Evolutionary conservation across 2,329 filamentous ascomycete species (phyloP).

Genomic region (Nothophoma quercina): DNA sequence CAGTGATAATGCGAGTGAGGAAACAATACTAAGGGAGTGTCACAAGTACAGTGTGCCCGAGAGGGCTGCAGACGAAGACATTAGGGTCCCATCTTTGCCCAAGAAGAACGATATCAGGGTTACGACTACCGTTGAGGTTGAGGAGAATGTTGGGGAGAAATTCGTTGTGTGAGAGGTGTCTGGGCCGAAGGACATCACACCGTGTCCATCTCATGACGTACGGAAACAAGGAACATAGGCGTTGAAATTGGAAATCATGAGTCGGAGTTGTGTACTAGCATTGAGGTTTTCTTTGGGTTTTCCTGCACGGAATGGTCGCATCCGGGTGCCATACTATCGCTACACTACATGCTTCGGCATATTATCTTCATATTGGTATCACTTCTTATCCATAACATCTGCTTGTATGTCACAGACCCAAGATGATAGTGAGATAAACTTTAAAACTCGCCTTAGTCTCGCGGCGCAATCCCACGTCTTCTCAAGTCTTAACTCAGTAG

Average conservation of each 20-base stretch:
- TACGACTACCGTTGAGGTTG: slow-evolving; percentile 15
- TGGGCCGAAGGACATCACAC: neutral
- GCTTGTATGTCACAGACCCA: too few relatives aligned
- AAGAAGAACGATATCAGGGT: slow-evolving; percentile 16
- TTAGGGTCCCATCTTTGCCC: neutral
- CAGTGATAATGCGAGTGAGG: slow-evolving; percentile 36
- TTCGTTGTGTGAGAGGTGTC: slow-evolving; percentile 3
- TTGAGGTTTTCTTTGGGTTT: neutral
- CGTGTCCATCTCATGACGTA: neutral
- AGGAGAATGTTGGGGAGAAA: slow-evolving; percentile 15
- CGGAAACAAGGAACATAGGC: neutral
- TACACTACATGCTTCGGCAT: neutral
- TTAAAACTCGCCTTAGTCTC: too few relatives aligned
- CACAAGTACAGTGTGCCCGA: slow-evolving; percentile 13
- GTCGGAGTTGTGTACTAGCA: neutral
- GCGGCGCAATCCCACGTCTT: too few relatives aligned
- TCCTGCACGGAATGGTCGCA: neutral
- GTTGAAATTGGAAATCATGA: neutral
- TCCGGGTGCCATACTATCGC: neutral
- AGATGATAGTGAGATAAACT: too few relatives aligned
- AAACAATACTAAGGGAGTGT: slow-evolving; percentile 34
- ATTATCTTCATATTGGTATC: neutral
- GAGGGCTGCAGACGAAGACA: neutral
- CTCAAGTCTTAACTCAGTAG: too few relatives aligned
- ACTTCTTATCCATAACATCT: too few relatives aligned